phyloP scores from a whole-genome alignment of 2,329 filamentous ascomycete genomes.

The Bisporella sp. region DNA sequence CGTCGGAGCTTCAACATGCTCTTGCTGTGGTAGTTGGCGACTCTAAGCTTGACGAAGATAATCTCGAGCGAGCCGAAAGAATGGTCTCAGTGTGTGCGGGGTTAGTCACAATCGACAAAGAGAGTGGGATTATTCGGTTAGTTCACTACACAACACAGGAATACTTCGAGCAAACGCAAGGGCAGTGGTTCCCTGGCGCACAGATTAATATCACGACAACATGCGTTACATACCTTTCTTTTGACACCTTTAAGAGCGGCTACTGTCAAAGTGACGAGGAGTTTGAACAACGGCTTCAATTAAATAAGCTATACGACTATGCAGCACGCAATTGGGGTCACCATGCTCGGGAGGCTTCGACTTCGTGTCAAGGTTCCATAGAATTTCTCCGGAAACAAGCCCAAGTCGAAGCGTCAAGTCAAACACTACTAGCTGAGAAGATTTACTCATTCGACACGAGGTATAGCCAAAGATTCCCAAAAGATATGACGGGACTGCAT shows the following conservation, averaged over 20 bases:
- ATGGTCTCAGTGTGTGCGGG: constrained; percentile 17
- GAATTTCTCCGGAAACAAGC: neutral
- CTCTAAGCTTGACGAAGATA: constrained; percentile 27
- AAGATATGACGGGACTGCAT: neutral
- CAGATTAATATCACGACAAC: constrained; percentile 8
- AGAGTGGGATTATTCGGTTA: constrained; percentile 17
- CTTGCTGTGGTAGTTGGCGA: constrained; percentile 30
- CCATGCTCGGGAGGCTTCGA: constrained; percentile 22
- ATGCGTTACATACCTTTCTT: constrained; percentile 25
- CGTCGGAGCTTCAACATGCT: constrained; percentile 33
- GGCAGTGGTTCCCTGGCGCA: constrained; percentile 8
- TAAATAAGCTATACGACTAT: constrained; percentile 27
- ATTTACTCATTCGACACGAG: neutral
- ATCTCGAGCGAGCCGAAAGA: constrained; percentile 19
- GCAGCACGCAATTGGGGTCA: constrained; percentile 29
- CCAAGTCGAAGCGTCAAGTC: neutral
- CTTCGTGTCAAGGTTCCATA: neutral
- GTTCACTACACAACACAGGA: constrained; percentile 24
- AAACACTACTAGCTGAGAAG: neutral
- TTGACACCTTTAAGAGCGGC: constrained; percentile 12
- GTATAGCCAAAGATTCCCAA: neutral
- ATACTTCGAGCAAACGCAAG: constrained; percentile 14
- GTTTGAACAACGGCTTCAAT: constrained; percentile 18
- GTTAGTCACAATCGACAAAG: constrained; percentile 19
- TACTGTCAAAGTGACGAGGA: constrained; percentile 12